These are phyloP conservation scores for sorghum (Sorghum bicolor) DNA, from an alignment of 176 grass and related monocot genomes.

Conservation along the genomic window DNA sequence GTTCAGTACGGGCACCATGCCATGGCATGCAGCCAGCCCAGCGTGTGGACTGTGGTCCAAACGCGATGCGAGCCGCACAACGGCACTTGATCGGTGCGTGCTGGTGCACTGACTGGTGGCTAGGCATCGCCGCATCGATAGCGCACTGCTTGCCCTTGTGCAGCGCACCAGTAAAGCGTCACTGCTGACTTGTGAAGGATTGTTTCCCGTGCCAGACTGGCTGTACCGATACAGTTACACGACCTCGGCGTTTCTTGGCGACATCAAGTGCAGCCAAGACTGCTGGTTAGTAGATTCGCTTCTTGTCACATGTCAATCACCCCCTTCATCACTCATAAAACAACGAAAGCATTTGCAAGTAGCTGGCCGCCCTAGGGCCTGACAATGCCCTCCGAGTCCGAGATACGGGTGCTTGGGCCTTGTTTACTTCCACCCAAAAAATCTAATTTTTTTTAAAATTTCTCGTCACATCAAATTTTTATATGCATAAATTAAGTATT, in stretches of 20 bases:
- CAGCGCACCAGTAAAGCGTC: neutral
- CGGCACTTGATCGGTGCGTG: too few relatives aligned
- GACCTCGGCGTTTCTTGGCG: neutral
- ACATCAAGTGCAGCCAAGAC: conserved; percentile 21
- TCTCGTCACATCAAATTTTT: too few relatives aligned
- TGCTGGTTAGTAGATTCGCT: conserved; percentile 22
- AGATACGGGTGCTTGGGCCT: too few relatives aligned
- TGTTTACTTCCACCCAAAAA: too few relatives aligned
- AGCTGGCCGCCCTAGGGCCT: neutral
- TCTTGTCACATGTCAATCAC: conserved; percentile 22
- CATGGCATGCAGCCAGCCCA: too few relatives aligned
- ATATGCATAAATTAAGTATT: too few relatives aligned
- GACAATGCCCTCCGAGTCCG: neutral
- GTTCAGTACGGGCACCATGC: neutral
- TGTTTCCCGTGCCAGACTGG: conserved; percentile 14
- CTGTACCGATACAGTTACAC: conserved; percentile 16
- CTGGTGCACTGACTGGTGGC: too few relatives aligned
- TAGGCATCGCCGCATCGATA: neutral
- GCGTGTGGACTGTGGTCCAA: too few relatives aligned
- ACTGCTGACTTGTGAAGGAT: neutral
- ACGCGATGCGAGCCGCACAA: neutral
- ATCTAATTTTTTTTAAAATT: too few relatives aligned
- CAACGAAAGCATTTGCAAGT: neutral
- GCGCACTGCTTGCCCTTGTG: neutral
- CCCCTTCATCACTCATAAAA: neutral